phyloP scores from a whole-genome alignment of 2,329 filamentous ascomycete species.

The Trichophyton equinum region DNA sequence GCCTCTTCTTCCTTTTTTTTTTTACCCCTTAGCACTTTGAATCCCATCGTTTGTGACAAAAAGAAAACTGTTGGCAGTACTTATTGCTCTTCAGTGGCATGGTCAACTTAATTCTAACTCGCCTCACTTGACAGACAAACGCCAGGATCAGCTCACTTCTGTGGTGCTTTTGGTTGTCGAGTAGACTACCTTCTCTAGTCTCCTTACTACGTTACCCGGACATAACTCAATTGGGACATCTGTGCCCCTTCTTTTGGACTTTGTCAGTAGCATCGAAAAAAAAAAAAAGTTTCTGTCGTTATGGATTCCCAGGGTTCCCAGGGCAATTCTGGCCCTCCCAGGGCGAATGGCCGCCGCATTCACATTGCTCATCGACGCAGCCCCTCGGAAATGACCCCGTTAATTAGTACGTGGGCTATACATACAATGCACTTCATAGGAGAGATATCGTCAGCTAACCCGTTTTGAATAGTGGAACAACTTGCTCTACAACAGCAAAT shows the following conservation, averaged over 20 bases:
- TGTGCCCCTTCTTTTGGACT: not conserved
- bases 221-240: not conserved
- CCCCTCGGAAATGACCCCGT: conserved; percentile 81
- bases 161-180: not conserved
- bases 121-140: not conserved
- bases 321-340: conserved; percentile 39
- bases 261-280: not conserved
- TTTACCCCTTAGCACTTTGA: not conserved
- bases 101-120: not conserved
- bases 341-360: conserved; percentile 67
- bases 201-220: not conserved
- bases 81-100: not conserved
- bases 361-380: conserved; percentile 90
- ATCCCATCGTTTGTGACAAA: not conserved
- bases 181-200: not conserved
- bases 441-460: not conserved
- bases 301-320: not conserved
- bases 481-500: conserved; percentile 91
- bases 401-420: conserved; percentile 68
- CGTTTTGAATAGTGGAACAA: conserved; percentile 62
- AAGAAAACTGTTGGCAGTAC: not conserved
- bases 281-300: not conserved
- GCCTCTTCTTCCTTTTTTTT: not conserved
- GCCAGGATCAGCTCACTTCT: not conserved
- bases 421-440: conserved; percentile 21